Evolutionary conservation across 192 early-diverging fungal species (phyloP).

Genomic region (Rhizoclosmatium globosum): DNA sequence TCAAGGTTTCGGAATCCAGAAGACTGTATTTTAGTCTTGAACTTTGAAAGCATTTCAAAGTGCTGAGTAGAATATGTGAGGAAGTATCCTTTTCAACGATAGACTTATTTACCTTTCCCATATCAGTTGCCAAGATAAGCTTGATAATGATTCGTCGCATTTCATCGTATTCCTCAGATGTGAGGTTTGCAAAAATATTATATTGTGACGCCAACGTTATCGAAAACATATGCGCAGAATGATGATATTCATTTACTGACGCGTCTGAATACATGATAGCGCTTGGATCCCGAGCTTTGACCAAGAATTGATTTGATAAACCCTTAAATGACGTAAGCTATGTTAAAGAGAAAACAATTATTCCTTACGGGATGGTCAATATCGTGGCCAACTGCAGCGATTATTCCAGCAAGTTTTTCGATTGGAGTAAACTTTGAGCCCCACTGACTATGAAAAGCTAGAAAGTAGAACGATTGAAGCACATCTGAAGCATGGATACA

Average conservation of each 20-base stretch:
- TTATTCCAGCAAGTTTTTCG: slow-evolving; percentile 47
- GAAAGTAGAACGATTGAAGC: slow-evolving; percentile 57
- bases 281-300: slow-evolving; percentile 56
- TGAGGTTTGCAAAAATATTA: slow-evolving; percentile 59
- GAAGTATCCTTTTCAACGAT: background rate
- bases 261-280: slow-evolving; percentile 55
- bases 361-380: slow-evolving; percentile 60
- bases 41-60: slow-evolving; percentile 67
- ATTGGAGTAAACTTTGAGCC: slow-evolving; percentile 42
- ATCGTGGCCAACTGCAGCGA: slow-evolving; percentile 61
- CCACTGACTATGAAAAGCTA: slow-evolving; percentile 48
- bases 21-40: slow-evolving; percentile 60
- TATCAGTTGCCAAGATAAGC: slow-evolving; percentile 60
- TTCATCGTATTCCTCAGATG: slow-evolving; percentile 56
- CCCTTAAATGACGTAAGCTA: slow-evolving; percentile 35
- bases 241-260: slow-evolving; percentile 61
- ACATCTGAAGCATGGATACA: slow-evolving; percentile 65
- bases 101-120: slow-evolving; percentile 51
- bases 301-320: slow-evolving; percentile 56
- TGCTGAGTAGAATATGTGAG: slow-evolving; percentile 42
- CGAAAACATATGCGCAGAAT: slow-evolving; percentile 60
- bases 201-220: slow-evolving; percentile 42
- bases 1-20: slow-evolving; percentile 28
- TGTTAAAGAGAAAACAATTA: slow-evolving; percentile 23
- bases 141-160: slow-evolving; percentile 52